phyloP scores from a whole-genome alignment of 2,329 filamentous ascomycete genomes.

The Exophiala sideris region DNA sequence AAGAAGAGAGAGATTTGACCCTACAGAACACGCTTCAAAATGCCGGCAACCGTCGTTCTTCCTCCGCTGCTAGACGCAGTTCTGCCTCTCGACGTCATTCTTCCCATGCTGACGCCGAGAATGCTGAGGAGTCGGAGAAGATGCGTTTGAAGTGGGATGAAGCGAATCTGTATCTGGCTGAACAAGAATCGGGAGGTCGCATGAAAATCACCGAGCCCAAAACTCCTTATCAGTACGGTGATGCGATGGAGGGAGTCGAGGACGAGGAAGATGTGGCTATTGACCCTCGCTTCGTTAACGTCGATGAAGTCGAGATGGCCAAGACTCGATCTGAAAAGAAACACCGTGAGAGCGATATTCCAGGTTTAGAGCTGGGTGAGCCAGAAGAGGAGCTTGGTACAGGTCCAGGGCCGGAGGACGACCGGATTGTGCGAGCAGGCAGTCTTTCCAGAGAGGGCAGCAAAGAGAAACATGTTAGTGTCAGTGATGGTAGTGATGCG shows the following conservation, averaged over 20 bases:
- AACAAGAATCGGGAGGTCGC: slow-evolving; percentile 86
- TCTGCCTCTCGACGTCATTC: slow-evolving; percentile 70
- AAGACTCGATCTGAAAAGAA: slow-evolving; percentile 43
- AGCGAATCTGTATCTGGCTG: slow-evolving; percentile 92
- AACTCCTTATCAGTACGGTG: slow-evolving; percentile 90
- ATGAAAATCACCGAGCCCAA: slow-evolving; percentile 99
- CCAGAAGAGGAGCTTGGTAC: slow-evolving; percentile 71
- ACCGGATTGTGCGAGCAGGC: slow-evolving; percentile 43
- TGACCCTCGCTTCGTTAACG: slow-evolving; percentile 30
- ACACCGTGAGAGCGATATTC: slow-evolving; percentile 73
- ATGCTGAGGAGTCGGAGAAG: slow-evolving; percentile 57
- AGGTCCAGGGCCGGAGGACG: slow-evolving; percentile 34
- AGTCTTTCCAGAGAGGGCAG: slow-evolving; percentile 38
- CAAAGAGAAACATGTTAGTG: slow-evolving; percentile 74
- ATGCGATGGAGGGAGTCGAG: slow-evolving; percentile 84
- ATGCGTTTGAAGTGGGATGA: slow-evolving; percentile 97
- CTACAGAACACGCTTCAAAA: slow-evolving; percentile 93
- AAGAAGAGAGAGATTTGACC: slow-evolving; percentile 76
- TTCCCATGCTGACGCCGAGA: slow-evolving; percentile 44
- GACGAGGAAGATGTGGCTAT: slow-evolving; percentile 35
- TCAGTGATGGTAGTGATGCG: slow-evolving; percentile 57
- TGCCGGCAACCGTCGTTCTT: slow-evolving; percentile 81
- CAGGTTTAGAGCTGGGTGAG: slow-evolving; percentile 86
- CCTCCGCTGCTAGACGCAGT: slow-evolving; percentile 65
- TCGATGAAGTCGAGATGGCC: slow-evolving; percentile 62